Evolutionary conservation across 176 grass and related monocot species (phyloP).

Genomic region (Tillandsia leiboldiana): DNA sequence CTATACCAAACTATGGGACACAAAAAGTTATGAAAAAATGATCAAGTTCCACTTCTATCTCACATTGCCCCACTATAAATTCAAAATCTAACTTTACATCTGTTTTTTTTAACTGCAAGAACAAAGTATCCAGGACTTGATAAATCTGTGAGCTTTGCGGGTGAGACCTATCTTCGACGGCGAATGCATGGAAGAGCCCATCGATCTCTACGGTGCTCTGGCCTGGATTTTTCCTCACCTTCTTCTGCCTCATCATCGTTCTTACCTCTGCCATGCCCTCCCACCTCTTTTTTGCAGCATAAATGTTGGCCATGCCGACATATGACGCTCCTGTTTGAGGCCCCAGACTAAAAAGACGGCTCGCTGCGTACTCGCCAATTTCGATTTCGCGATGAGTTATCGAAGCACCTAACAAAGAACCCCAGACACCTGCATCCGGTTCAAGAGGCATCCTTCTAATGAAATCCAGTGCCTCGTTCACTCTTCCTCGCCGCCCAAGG

Average conservation of each 20-base stretch:
- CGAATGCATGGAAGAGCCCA: conserved; percentile 1
- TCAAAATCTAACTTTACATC: conserved; percentile 2
- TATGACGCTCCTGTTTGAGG: conserved; percentile 2
- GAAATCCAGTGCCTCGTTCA: neutral
- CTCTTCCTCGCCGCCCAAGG: neutral
- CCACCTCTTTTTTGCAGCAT: conserved; percentile 7
- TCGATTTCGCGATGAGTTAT: neutral
- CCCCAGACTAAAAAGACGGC: conserved; percentile 1
- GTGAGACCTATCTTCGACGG: neutral
- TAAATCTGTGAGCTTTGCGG: conserved; percentile 4
- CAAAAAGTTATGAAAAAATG: too few species aligned
- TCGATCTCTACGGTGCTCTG: neutral
- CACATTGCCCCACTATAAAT: too few species aligned
- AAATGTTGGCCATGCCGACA: conserved; percentile 12
- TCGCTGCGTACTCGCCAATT: neutral
- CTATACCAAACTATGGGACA: too few species aligned
- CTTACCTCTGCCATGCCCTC: neutral
- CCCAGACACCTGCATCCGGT: neutral
- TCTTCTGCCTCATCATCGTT: conserved; percentile 7
- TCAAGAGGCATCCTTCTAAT: neutral
- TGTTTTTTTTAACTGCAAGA: neutral
- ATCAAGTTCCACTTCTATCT: too few species aligned
- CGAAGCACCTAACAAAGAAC: conserved; percentile 6
- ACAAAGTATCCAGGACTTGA: conserved; percentile 2
- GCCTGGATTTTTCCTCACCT: neutral